phyloP scores from a whole-genome alignment of 1,284 basidiomycete genomes.

The Tylopilus sp. region DNA sequence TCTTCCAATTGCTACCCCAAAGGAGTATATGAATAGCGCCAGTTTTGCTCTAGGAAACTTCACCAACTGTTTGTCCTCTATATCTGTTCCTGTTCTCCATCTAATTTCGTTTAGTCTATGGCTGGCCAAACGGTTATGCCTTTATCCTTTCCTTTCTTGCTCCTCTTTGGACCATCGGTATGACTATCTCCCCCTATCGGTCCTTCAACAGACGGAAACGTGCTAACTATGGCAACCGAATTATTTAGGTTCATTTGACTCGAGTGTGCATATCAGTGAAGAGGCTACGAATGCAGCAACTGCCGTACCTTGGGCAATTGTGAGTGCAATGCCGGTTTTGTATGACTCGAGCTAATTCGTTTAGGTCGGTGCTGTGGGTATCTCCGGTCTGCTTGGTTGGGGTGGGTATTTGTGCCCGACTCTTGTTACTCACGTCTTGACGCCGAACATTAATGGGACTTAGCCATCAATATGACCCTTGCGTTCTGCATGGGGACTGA shows the following conservation, averaged over 20 bases:
- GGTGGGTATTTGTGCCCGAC: conserved; percentile 41
- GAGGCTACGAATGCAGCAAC: conserved; percentile 70
- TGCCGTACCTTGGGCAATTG: conserved; percentile 74
- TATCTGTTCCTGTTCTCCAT: neutral
- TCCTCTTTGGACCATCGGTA: conserved; percentile 78
- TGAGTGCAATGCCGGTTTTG: conserved; percentile 25
- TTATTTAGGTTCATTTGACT: conserved; percentile 48
- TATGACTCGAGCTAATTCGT: neutral
- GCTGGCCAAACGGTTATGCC: conserved; percentile 71
- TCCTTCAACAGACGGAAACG: conserved; percentile 37
- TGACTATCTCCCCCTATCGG: conserved; percentile 15
- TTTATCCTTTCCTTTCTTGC: conserved; percentile 76
- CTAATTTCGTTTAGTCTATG: conserved; percentile 48
- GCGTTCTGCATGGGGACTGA: conserved; percentile 68
- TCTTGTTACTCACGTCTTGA: neutral
- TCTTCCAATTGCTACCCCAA: conserved; percentile 69
- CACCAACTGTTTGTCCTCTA: conserved; percentile 44
- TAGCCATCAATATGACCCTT: conserved; percentile 58
- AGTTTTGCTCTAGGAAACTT: conserved; percentile 67
- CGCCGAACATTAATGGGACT: neutral
- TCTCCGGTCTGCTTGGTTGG: conserved; percentile 66
- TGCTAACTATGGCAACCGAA: neutral
- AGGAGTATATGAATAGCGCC: conserved; percentile 64
- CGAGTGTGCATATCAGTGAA: conserved; percentile 76
- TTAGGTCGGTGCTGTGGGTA: conserved; percentile 48